Base-by-base conservation (phyloP, 345 rosid genomes). In the Moricandia arvensis region DNA sequence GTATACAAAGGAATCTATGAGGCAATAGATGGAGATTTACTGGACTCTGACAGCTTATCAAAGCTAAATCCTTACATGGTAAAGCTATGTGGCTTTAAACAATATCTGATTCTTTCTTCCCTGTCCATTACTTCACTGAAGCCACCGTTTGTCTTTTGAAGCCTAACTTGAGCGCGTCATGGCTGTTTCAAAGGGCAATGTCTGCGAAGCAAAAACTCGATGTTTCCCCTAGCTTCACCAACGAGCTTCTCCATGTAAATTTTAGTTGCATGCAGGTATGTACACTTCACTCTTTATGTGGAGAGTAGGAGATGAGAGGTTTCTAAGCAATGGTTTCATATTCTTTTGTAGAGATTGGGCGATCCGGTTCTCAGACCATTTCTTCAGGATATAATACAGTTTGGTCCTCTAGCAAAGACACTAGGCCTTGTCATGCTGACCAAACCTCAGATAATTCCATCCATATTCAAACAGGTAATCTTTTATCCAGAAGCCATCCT, bases 151-250 rank as follows among this genome's bases (percentile, higher is more conserved):
- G 60, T 64, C 31, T 73, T 72, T 26, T 49, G 31, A 33, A 87
- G 91, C 93, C 93, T 57, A 94, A 91, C 82, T 87, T 94, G 81
- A 94, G 96, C 30, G 82, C 96, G 62, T 90, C 97, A 47, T 94
- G 97, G 97, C 83, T 94, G 43, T 94, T 94, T 82, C 98, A 94
- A 80, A 86, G 87, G 69, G 98, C 96, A 59, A 94, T 91, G 98
- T 91, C 98, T 45, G 95, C 93, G 2, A 87, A 87, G 81, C 86
- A 87, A 66, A 79, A 85, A 59, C 69, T 88, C 3, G 73, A 83
- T 78, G 90, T 90, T 76, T 80, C 89, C 30, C 84, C 90, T 26
- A 88, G 85, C 78, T 89, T 94, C 72, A 85, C 86, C 54, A 94
- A 89, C 59, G 98, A 94, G 82, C 97, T 94, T 81, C 98, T 94